phyloP scores from a whole-genome alignment of 2,329 filamentous ascomycete genomes.

The Ceratocystis destructans region DNA sequence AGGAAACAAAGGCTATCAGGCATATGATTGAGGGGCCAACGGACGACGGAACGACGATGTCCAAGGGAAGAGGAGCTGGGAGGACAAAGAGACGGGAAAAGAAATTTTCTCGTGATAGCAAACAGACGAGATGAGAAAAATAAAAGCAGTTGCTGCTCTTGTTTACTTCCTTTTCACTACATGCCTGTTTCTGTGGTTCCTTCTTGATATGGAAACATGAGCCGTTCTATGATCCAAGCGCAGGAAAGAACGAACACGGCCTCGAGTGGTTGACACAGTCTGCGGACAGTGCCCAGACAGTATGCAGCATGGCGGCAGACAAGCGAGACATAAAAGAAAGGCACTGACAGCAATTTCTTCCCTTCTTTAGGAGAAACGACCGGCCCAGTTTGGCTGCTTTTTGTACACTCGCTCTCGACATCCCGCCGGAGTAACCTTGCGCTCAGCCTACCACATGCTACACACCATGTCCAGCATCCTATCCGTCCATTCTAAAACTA shows the following conservation, averaged over 20 bases:
- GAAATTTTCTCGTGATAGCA: neutral
- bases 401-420: too few relatives aligned
- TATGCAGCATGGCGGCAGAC: neutral
- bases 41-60: neutral
- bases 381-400: too few relatives aligned
- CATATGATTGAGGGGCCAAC: too few relatives aligned
- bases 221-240: neutral
- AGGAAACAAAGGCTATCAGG: neutral
- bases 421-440: too few relatives aligned
- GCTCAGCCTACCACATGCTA: too few relatives aligned
- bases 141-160: neutral
- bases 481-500: too few relatives aligned
- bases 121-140: neutral
- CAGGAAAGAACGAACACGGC: neutral
- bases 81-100: constrained; percentile 21
- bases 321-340: neutral
- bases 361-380: neutral
- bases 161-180: neutral
- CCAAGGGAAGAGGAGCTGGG: neutral
- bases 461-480: too few relatives aligned
- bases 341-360: neutral
- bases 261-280: neutral
- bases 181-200: constrained; percentile 1
- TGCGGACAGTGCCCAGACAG: neutral
- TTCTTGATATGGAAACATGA: neutral